Evolutionary conservation across 2,329 filamentous ascomycete species (phyloP).

Genomic region (Fulvia fulva): DNA sequence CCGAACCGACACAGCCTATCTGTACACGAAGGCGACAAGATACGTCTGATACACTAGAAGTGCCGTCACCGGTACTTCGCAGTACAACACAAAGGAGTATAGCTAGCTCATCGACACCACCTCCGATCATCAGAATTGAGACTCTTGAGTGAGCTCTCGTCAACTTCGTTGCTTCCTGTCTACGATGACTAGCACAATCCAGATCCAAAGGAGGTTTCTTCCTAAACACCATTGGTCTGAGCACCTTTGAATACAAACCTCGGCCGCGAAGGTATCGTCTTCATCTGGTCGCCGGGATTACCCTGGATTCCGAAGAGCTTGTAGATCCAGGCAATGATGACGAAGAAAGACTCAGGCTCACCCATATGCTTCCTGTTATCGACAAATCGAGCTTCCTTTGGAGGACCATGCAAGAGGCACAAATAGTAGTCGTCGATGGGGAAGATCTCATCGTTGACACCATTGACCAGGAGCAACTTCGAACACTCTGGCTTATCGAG

Average conservation of each 20-base stretch:
- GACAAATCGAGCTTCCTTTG: constrained; percentile 51
- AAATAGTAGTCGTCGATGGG: constrained; percentile 59
- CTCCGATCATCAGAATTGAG: neutral
- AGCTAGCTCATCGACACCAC: neutral
- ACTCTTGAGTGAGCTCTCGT: neutral
- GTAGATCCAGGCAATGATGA: constrained; percentile 49
- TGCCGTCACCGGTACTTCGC: neutral
- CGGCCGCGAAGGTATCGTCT: constrained; percentile 45
- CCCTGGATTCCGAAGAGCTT: constrained; percentile 44
- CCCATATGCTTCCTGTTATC: constrained; percentile 48
- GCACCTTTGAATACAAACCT: constrained; percentile 35
- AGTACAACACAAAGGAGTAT: neutral
- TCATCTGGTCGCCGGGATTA: constrained; percentile 43
- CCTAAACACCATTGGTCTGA: neutral
- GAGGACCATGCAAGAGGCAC: constrained; percentile 49
- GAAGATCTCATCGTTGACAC: constrained; percentile 58
- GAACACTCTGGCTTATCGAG: constrained; percentile 48
- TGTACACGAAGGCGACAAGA: neutral
- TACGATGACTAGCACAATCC: neutral
- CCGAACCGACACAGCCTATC: neutral
- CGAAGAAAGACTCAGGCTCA: constrained; percentile 47
- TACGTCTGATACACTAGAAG: neutral
- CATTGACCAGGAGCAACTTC: constrained; percentile 54
- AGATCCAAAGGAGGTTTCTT: neutral
- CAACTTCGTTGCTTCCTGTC: neutral